Evolutionary conservation across 192 early-diverging fungal genomes (phyloP).

Genomic region (Coemansia sp.): DNA sequence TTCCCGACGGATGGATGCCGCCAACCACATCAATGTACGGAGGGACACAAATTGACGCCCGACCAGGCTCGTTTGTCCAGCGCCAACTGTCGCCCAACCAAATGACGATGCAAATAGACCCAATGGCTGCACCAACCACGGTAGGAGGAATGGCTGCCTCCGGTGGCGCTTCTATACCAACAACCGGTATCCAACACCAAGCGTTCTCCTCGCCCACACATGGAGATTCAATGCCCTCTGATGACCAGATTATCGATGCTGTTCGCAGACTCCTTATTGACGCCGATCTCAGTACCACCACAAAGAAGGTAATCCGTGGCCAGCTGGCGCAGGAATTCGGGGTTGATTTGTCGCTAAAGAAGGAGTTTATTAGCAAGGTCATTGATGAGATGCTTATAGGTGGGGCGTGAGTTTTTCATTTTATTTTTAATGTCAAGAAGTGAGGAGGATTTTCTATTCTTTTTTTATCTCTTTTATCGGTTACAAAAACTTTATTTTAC

Average conservation of each 20-base stretch:
- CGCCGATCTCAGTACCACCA: conserved; percentile 72
- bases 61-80: conserved; percentile 12
- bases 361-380: conserved; percentile 73
- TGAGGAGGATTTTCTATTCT: too few relatives aligned
- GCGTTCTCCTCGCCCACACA: not conserved
- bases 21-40: conserved; percentile 31
- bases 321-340: conserved; percentile 67
- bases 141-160: not conserved
- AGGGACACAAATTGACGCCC: conserved; percentile 1
- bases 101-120: conserved; percentile 2
- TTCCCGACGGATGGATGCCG: conserved; percentile 26
- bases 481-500: too few relatives aligned
- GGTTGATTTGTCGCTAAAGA: conserved; percentile 63
- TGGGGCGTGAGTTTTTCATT: not conserved
- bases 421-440: not conserved
- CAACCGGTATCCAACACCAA: not conserved
- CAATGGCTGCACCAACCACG: conserved; percentile 9
- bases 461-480: too few relatives aligned
- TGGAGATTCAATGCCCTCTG: conserved; percentile 53
- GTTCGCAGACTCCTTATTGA: conserved; percentile 70
- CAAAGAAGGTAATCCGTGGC: conserved; percentile 84
- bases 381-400: conserved; percentile 56
- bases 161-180: not conserved
- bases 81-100: conserved; percentile 15
- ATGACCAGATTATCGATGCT: conserved; percentile 69